A percentile compares a stretch with the other conserved stretches of the same genome.
phyloP scores from a whole-genome alignment of 805 yeast genomes.

The Pichia kluyveri region DNA sequence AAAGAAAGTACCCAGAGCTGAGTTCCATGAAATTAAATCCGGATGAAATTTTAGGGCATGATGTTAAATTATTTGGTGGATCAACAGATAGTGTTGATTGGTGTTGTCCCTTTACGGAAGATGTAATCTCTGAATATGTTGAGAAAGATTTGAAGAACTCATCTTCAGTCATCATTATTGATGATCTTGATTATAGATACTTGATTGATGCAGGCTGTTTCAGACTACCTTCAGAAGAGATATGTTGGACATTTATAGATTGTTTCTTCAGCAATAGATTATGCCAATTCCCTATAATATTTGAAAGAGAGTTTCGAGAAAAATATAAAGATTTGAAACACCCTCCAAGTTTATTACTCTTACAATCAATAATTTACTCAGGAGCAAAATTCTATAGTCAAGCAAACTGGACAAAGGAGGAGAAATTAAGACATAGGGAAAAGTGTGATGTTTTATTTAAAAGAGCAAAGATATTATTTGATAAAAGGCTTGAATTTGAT shows the following conservation, averaged over 20 bases:
- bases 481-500: conserved; percentile 59
- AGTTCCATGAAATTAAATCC: conserved; percentile 17
- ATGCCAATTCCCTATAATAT: conserved; percentile 61
- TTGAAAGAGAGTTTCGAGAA: conserved; percentile 51
- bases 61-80: not conserved
- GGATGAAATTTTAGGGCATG: conserved; percentile 10
- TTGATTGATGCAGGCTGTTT: conserved; percentile 47
- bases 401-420: conserved; percentile 39
- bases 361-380: conserved; percentile 59
- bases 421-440: conserved; percentile 30
- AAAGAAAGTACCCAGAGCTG: conserved; percentile 15
- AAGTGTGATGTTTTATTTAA: conserved; percentile 45
- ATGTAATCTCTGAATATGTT: conserved; percentile 21
- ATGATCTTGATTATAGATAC: conserved; percentile 14
- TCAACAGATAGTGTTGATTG: conserved; percentile 1
- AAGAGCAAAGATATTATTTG: conserved; percentile 68
- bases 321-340: conserved; percentile 45
- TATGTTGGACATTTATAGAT: conserved; percentile 52
- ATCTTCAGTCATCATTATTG: conserved; percentile 8
- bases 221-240: conserved; percentile 49
- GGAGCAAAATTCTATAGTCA: conserved; percentile 56
- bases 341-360: conserved; percentile 52
- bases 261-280: conserved; percentile 57
- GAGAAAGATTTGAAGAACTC: conserved; percentile 4
- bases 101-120: conserved; percentile 19